Base-by-base conservation (phyloP, 176 grass and related monocot species). In the Rhynchospora breviuscula region DNA sequence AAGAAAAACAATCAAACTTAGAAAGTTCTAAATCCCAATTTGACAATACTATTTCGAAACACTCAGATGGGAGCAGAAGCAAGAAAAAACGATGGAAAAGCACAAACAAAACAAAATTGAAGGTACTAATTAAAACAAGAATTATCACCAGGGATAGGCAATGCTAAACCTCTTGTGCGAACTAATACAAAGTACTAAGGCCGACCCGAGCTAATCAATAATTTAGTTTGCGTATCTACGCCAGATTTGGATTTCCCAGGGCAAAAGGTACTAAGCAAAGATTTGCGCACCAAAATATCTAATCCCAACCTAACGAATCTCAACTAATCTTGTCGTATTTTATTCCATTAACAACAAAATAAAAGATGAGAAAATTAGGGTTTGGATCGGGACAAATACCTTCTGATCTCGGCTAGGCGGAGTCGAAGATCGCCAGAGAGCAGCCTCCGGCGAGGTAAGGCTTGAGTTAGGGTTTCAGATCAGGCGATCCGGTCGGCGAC, bases 381-480 rank as follows among this genome's bases (percentile, higher is more conserved):
- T 82, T 82, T 31, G 21, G 21, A 67, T 68, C 45, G 21, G 62
- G 21, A 82, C 3, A 17, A 23, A 49, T 66, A 82, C 80, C 80
- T 82, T 31, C 52, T 4, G 80, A 82, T 82, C 80, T 82, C 63
- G 14, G 14, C 61, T 63, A 63, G 61, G 60, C 14, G 44, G 22
- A 31, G 43, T 31, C 40, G 62, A 29, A 67, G 62, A 82, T 82
- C 62, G 80, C 80, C 61, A 44, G 80, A 82, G 62, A 82, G 22
- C 25, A 10, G 80, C 18, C 62, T 18, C 80, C 80, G 80, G 45
- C 62, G 80, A 81, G 79, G 44, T 46, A 15, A 7, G 79, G 45
- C 33, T 11, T 14, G 10, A 8, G 44, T 49, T 82, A 82, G 80
- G 80, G 80, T 82, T 82, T 68, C 59, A 82, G 80, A 82, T 82